phyloP scores from a whole-genome alignment of 495 filamentous ascomycete species.

The Trichoderma erinaceum region DNA sequence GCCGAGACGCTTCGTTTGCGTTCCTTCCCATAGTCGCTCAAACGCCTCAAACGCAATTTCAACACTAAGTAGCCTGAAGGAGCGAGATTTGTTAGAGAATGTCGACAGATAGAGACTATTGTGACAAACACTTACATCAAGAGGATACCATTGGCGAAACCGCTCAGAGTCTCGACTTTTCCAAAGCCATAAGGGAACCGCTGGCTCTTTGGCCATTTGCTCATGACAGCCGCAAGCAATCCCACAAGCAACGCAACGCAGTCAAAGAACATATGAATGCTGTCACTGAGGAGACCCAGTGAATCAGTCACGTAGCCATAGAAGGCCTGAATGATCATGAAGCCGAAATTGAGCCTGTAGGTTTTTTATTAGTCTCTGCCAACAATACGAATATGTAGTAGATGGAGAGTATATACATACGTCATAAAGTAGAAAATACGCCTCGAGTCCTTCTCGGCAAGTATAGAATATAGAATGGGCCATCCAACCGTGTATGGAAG shows the following conservation, averaged over 20 bases:
- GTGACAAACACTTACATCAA: conserved; percentile 58
- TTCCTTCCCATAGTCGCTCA: conserved; percentile 74
- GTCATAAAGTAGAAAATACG: conserved; percentile 96
- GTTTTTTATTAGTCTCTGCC: conserved; percentile 20
- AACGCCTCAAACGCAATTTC: conserved; percentile 96
- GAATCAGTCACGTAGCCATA: conserved; percentile 93
- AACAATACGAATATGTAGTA: no score
- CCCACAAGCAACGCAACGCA: conserved; percentile 89
- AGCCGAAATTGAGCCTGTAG: conserved; percentile 78
- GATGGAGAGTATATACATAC: conserved; percentile 43
- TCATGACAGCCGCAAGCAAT: conserved; percentile 91
- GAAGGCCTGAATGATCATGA: conserved; percentile 91
- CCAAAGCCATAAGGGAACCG: conserved; percentile 92
- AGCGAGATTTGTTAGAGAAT: not conserved
- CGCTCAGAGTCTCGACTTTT: conserved; percentile 93
- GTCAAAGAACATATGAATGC: conserved; percentile 99
- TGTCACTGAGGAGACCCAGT: conserved; percentile 88
- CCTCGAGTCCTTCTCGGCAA: conserved; percentile 87
- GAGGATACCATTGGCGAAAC: conserved; percentile 95
- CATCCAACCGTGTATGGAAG: conserved; percentile 58
- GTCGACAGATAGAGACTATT: not conserved
- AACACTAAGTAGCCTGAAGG: conserved; percentile 74
- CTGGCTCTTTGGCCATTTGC: conserved; percentile 87
- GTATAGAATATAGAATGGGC: conserved; percentile 74
- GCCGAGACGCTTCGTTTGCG: conserved; percentile 72